phyloP scores from a whole-genome alignment of 2,329 filamentous ascomycete genomes.

The Phialophora chinensis region DNA sequence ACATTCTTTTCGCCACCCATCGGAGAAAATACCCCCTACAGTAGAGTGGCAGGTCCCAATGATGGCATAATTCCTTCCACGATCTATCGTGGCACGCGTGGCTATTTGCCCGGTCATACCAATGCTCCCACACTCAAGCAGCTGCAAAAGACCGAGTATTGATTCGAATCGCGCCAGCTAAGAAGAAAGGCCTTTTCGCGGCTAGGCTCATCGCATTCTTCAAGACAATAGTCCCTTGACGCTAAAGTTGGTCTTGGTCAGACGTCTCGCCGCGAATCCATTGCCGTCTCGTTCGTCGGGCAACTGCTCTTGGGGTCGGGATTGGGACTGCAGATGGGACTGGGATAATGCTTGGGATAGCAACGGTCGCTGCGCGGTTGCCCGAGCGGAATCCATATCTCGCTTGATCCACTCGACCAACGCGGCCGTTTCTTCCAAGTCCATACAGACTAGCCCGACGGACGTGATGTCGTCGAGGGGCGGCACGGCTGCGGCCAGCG shows the following conservation, averaged over 20 bases:
- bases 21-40: not conserved
- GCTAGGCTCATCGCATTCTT: too few species aligned
- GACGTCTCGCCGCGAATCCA: not conserved
- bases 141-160: not conserved
- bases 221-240: not conserved
- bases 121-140: not conserved
- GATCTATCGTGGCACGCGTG: not conserved
- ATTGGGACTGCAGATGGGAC: not conserved
- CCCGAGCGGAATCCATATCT: not conserved
- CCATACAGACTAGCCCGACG: not conserved
- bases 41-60: not conserved
- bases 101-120: not conserved
- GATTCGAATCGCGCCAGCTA: too few species aligned
- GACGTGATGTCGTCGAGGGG: not conserved
- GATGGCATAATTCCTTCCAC: not conserved
- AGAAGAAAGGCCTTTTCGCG: too few species aligned
- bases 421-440: slow-evolving; percentile 3
- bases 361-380: not conserved
- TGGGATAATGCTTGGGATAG: not conserved
- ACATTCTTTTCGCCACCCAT: not conserved
- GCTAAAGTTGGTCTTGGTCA: not conserved
- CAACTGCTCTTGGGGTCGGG: not conserved
- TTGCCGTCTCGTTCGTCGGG: not conserved
- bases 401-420: slow-evolving; percentile 9
- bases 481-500: not conserved